Evolutionary conservation across 768 basidiomycete genomes (phyloP), one percentile per base, ranked within the genome.

Genomic region (Crepidotus variabilis): DNA sequence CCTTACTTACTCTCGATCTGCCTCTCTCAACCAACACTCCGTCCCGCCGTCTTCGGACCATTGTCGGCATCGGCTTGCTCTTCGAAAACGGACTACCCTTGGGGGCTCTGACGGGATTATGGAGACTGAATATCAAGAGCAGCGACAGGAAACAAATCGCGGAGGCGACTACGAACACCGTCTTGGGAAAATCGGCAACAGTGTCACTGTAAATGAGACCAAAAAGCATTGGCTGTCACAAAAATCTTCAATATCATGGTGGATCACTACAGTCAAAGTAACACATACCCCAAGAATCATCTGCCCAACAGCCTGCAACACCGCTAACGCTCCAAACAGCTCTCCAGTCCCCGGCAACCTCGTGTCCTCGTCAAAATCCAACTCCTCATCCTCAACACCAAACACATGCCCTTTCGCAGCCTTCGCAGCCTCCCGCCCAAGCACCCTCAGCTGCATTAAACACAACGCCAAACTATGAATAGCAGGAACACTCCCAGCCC

Each of bases 381-480:
- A 14, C 18, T 53, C 52, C 53, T 61, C 62, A 39, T 68, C 50
- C 20, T 52, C 50, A 49, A 66, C 47, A 32, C 24, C 50, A 34
- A 51, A 28, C 28, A 28, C 28, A 28, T 55, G n/a, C 51, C 63
- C 0, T 57, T 58, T 28, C 56, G 60, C 20, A 57, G 65, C 48
- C 28, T 28, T 28, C 28, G 28, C 28, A 28, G 65, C 60, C 51
- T 73, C 64, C 61, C 39, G 4, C 39, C 39, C 39, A 43, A 78
- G 57, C 14, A 68, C 69, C 52, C 82, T 70, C 14, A 74, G 70
- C 60, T 83, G 80, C 57, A 75, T 56, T 52, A 89, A 82, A 60
- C 82, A 87, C 45, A 92, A 68, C 11, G 88, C 88, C 49, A 93
- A 73, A 64, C 87, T 88, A 45, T 90, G 86, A 36, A 81, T 69